Percentiles rank a stretch among this genome's conserved stretches.
Conservation (phyloP, 306 rosid genomes). For the Urtica urens region DNA sequence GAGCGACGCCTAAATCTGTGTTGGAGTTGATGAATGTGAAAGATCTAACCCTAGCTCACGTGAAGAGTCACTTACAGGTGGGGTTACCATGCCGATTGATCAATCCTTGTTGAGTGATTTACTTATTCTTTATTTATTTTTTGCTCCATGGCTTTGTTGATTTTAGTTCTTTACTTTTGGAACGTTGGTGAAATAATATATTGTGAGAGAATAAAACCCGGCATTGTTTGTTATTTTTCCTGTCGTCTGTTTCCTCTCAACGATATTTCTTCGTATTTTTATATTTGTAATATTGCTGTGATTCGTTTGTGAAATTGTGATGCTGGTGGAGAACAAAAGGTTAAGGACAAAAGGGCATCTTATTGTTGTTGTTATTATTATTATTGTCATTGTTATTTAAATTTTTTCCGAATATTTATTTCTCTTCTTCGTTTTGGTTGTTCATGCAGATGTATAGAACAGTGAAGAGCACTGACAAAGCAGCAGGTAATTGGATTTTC, state of each 20-base stretch:
- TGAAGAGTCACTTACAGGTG: constrained; percentile 98
- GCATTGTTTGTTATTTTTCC: constrained; percentile 5
- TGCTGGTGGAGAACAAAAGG: constrained; percentile 38
- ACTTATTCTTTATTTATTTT: constrained; percentile 7
- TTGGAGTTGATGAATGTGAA: constrained; percentile 88
- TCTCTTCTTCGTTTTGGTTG: constrained; percentile 20
- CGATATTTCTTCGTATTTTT: background rate
- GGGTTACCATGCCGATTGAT: constrained; percentile 20
- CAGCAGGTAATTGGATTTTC: constrained; percentile 49
- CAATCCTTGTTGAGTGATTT: constrained; percentile 20
- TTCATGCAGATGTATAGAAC: constrained; percentile 99
- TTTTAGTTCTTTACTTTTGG: background rate
- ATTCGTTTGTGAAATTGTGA: constrained; percentile 34
- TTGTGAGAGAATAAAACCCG: background rate
- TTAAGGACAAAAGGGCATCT: constrained; percentile 57
- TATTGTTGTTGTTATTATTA: background rate
- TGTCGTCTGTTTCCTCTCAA: background rate
- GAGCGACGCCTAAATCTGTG: constrained; percentile 94
- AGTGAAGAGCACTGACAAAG: constrained; percentile 84
- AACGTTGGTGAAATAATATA: too few species aligned
- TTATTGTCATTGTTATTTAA: background rate
- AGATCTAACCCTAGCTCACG: constrained; percentile 95
- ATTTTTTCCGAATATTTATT: constrained; percentile 3
- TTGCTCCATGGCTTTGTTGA: constrained; percentile 3
- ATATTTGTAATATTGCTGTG: constrained; percentile 4